Evolutionary conservation across 805 yeast genomes (phyloP).

Genomic region (Candida cerambycidarum): DNA sequence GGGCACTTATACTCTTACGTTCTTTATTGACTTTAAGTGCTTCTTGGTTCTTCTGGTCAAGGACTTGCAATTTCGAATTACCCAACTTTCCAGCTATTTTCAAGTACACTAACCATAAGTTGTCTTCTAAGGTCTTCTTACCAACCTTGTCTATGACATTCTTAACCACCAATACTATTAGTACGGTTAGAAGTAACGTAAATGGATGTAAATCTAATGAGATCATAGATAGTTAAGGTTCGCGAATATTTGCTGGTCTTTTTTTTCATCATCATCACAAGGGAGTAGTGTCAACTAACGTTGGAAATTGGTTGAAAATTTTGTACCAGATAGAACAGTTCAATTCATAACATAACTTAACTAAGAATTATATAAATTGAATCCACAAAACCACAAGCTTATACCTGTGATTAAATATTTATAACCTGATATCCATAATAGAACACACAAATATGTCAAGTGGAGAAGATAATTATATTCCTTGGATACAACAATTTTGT

Average conservation of each 20-base stretch:
- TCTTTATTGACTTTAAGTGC: conserved; percentile 49
- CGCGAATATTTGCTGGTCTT: conserved; percentile 4
- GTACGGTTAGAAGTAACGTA: conserved; percentile 31
- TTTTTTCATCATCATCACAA: conserved; percentile 1
- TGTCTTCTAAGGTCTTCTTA: conserved; percentile 28
- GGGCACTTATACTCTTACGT: conserved; percentile 70
- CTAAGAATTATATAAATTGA: no score
- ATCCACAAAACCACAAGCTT: no score
- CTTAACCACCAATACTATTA: conserved; percentile 37
- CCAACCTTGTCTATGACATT: conserved; percentile 39
- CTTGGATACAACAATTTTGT: conserved; percentile 84
- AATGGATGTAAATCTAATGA: conserved; percentile 31
- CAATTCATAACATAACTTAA: no score
- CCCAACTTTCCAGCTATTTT: conserved; percentile 32
- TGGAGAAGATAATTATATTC: conserved; percentile 58
- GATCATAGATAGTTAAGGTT: background rate
- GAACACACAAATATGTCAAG: conserved; percentile 31
- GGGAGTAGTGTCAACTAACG: background rate
- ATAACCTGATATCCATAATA: no score
- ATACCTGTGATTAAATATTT: no score
- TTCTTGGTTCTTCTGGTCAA: conserved; percentile 37
- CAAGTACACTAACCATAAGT: conserved; percentile 40
- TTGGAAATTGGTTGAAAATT: no score
- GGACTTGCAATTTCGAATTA: conserved; percentile 26
- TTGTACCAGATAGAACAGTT: no score